Percentiles rank a stretch among this genome's conserved stretches.
phyloP scores from a whole-genome alignment of 352 stramenopile genomes.

The Phytophthora hibernalis region DNA sequence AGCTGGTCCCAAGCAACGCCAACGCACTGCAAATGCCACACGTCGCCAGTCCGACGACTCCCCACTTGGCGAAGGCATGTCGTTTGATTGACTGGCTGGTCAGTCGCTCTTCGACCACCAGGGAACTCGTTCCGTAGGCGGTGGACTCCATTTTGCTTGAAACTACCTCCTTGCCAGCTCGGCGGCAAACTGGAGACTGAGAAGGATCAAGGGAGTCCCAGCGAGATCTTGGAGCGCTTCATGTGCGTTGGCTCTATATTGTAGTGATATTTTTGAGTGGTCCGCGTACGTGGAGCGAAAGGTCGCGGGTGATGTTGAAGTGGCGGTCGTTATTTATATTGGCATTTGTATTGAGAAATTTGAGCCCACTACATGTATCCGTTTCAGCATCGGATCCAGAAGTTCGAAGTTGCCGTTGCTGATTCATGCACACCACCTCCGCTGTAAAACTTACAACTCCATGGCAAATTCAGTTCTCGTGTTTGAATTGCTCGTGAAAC shows the following conservation, averaged over 20 bases:
- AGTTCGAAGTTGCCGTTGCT: too few relatives aligned
- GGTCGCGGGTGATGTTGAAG: too few relatives aligned
- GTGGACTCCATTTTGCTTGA: conserved; percentile 34
- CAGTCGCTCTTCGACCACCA: conserved; percentile 35
- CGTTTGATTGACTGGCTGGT: conserved; percentile 14
- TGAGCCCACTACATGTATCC: too few relatives aligned
- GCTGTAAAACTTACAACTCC: too few relatives aligned
- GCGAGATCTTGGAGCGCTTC: too few relatives aligned
- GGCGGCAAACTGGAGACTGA: conserved; percentile 28
- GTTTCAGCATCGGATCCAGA: too few relatives aligned
- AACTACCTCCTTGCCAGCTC: neutral
- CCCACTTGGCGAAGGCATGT: conserved; percentile 34
- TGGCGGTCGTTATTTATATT: too few relatives aligned
- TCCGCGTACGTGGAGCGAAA: too few relatives aligned
- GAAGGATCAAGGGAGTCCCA: neutral
- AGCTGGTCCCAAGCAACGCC: conserved; percentile 25
- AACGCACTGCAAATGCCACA: conserved; percentile 34
- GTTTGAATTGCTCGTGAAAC: neutral
- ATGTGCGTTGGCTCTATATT: too few relatives aligned
- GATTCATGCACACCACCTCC: too few relatives aligned
- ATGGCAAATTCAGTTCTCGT: neutral
- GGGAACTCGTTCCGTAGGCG: conserved; percentile 47
- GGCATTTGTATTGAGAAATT: too few relatives aligned
- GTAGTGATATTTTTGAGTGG: too few relatives aligned
- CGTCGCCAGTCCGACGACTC: conserved; percentile 34